Base-by-base conservation (phyloP, 352 stramenopile species). In the Pythium rishiriense region DNA sequence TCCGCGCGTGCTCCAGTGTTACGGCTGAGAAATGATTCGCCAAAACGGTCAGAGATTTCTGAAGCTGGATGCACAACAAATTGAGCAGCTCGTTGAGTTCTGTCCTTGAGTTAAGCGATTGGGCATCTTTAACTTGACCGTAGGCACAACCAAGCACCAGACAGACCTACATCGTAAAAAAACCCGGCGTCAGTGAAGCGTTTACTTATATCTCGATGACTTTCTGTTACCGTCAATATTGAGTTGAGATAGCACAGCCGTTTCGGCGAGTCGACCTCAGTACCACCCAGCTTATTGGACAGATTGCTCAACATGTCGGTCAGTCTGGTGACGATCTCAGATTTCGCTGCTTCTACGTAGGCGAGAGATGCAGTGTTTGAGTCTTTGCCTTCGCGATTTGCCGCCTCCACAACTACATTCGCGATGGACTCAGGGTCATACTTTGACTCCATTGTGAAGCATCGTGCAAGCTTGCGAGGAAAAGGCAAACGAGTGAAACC, bases 11-110 rank as follows among this genome's bases (percentile, higher is more conserved):
- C 33, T 81, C 73, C 12, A 87, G 73, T 5, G 67, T 53, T n/a
- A 42, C 74, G 52, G 76, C 62, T 12, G 70, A 82, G 46, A 87
- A 55, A 51, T 83, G 75, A 37, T 75, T 70, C n/a, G 81, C 69
- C 35, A 90, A 42, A 26, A 88, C 68, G 19, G 58, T 59, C 19
- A 93, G 69, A 49, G 80, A 79, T 12, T 72, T 63, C 29, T 88
- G 58, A 12, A 72, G 49, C 7, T 67, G 22, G 21, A 24, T 4
- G 10, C 49, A 66, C 5, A 72, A n/a, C 2, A 54, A 9, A 17
- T 11, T 46, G 3, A 43, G 21, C 1, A 56, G 17, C 37, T 48
- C 43, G 1, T 39, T 62, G 31, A n/a, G 1, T 29, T 60, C 45
- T 11, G n/a, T 17, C 53, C 42, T 57, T 15, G n/a, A 43, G 4